Percentiles rank a stretch among this genome's conserved stretches.
Evolutionary conservation across 768 basidiomycete genomes (phyloP).

Genomic region (Tubosaeta sp.): DNA sequence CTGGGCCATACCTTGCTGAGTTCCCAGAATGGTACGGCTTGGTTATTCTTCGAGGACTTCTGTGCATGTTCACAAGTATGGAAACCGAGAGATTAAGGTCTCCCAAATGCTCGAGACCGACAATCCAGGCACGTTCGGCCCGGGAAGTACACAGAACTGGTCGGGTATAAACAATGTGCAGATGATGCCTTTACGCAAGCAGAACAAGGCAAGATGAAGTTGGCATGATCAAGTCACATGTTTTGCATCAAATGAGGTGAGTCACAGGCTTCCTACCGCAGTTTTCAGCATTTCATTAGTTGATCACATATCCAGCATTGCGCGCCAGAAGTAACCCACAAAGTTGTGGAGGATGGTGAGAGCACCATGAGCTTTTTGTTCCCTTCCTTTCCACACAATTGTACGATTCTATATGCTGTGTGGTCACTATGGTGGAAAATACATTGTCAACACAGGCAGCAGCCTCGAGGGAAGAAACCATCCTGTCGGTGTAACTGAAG

Average conservation of each 20-base stretch:
- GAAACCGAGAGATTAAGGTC: conserved; percentile 83
- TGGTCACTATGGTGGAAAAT: conserved; percentile 59
- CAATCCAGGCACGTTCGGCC: conserved; percentile 55
- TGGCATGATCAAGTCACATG: conserved; percentile 79
- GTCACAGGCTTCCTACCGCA: not conserved
- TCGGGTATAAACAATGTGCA: conserved; percentile 64
- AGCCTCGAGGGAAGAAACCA: conserved; percentile 83
- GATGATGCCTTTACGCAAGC: conserved; percentile 66
- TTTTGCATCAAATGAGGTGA: conserved; percentile 74
- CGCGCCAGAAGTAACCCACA: conserved; percentile 56
- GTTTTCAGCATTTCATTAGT: conserved; percentile 24
- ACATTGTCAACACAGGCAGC: conserved; percentile 72
- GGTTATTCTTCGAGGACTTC: conserved; percentile 74
- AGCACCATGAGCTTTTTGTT: conserved; percentile 55
- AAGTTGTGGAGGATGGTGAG: conserved; percentile 64
- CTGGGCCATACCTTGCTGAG: not conserved
- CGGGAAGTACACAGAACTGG: conserved; percentile 63
- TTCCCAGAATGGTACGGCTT: conserved; percentile 64
- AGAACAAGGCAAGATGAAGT: conserved; percentile 64
- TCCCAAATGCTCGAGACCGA: conserved; percentile 64
- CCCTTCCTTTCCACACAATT: not conserved
- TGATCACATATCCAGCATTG: conserved; percentile 78
- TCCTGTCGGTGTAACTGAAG: conserved; percentile 72
- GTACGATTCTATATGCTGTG: not conserved
- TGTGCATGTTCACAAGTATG: conserved; percentile 61